A percentile compares a stretch with the other conserved stretches of the same genome.
Conservation (phyloP, 1,139 yeast genomes). For the Neolecta irregularis region DNA sequence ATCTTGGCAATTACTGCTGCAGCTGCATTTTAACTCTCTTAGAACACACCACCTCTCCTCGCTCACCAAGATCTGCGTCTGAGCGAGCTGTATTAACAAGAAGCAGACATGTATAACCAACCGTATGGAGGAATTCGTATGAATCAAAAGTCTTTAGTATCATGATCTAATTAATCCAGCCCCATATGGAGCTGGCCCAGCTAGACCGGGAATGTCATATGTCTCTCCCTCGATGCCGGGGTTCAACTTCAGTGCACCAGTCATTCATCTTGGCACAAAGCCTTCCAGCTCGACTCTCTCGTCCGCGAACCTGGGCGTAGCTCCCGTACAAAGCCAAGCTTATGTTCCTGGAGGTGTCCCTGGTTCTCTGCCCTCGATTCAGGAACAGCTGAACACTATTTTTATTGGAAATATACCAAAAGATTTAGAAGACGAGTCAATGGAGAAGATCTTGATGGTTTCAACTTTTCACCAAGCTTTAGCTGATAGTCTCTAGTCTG, state of each 20-base stretch:
- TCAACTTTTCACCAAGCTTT: slow-evolving; percentile 17
- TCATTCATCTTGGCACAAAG: slow-evolving; percentile 11
- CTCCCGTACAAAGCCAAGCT: slow-evolving; percentile 4
- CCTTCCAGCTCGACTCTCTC: too few relatives aligned
- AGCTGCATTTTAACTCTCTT: too few relatives aligned
- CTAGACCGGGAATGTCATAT: background rate
- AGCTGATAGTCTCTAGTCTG: slow-evolving; percentile 15
- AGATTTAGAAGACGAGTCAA: slow-evolving; percentile 20
- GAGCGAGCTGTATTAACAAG: too few relatives aligned
- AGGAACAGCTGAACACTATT: slow-evolving; percentile 23
- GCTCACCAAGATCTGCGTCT: too few relatives aligned
- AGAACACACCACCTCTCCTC: too few relatives aligned
- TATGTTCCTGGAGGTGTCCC: slow-evolving; percentile 4
- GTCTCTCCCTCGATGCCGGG: background rate
- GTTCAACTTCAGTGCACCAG: slow-evolving; percentile 10
- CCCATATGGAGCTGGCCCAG: too few relatives aligned
- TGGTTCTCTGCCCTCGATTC: slow-evolving; percentile 16
- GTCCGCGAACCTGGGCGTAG: slow-evolving; percentile 4
- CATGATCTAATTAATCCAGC: too few relatives aligned
- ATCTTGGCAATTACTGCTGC: too few relatives aligned
- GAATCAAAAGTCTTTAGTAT: too few relatives aligned
- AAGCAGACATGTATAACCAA: too few relatives aligned
- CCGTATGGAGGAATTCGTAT: too few relatives aligned
- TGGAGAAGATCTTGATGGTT: slow-evolving; percentile 17
- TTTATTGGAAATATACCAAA: slow-evolving; percentile 22